Evolutionary conservation across 805 yeast genomes (phyloP), one percentile per base, ranked within the genome.

Genomic region (Pachysolen tannophilus): DNA sequence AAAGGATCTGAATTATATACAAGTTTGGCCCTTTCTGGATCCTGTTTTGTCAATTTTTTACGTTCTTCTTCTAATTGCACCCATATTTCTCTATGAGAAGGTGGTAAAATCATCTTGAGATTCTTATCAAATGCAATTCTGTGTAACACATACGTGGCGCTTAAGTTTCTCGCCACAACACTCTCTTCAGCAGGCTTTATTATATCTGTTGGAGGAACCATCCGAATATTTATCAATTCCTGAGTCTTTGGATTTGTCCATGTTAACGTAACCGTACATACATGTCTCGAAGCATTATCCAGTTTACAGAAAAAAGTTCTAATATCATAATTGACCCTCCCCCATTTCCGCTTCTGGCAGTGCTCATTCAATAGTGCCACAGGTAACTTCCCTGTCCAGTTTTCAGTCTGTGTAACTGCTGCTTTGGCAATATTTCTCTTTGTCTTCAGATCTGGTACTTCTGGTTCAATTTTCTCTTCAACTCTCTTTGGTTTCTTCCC

Each of bases 361-460:
- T 78, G 80, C 50, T 90, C 98, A 49, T 85, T 85, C 4, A 90
- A 67, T 13, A 90, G 57, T 0, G 92, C 78, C 3, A 83, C 86
- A 0, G 98, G 97, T 11, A 90, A 63, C 48, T 90, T 90, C 1
- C 98, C 98, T 1, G 96, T 87, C 96, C 96, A 87, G 20, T 90
- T 85, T 30, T 78, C 61, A 25, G 81, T 71, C 11, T 82, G 78
- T 0, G 82, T 69, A 1, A 78, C 82, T n/a, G 67, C 57, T 20
- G 70, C 53, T 44, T 77, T 50, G 2, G 52, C 51, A 10, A 35
- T 39, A 14, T 37, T 40, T 31, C 53, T 42, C 30, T 43, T 43
- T 33, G 24, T 28, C 7, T 34, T 39, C 8, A 37, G 40, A 15
- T 25, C 29, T 14, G 37, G 30, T n/a, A 10, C 38, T n/a, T 29